A percentile compares a stretch with the other conserved stretches of the same genome.
Evolutionary conservation across 2,329 filamentous ascomycete species (phyloP).

Genomic region (Fusarium torulosum): DNA sequence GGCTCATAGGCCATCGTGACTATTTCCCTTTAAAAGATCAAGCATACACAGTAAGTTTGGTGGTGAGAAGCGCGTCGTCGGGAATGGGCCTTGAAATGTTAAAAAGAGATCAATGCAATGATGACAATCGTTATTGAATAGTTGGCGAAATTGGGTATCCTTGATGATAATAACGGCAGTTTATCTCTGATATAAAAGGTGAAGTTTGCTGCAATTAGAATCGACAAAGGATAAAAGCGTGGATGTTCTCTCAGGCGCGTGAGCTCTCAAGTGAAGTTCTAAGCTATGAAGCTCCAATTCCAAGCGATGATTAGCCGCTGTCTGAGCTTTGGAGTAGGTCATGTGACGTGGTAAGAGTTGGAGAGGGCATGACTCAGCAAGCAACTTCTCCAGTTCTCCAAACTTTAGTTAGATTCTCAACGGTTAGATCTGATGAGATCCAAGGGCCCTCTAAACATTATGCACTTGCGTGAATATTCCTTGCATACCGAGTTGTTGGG

Average conservation of each 20-base stretch:
- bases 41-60: constrained; percentile 43
- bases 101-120: constrained; percentile 7
- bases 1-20: constrained; percentile 66
- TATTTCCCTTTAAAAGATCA: constrained; percentile 39
- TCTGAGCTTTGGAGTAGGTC: constrained; percentile 13
- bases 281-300: constrained; percentile 22
- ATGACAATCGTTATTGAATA: neutral
- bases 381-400: neutral
- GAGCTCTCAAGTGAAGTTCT: constrained; percentile 37
- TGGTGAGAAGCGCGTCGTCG: constrained; percentile 40
- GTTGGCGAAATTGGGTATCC: neutral
- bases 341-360: constrained; percentile 10
- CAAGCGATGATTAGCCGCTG: constrained; percentile 42
- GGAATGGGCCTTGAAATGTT: constrained; percentile 26
- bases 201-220: neutral
- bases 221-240: constrained; percentile 28
- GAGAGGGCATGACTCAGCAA: constrained; percentile 31
- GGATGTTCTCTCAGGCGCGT: constrained; percentile 33
- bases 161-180: neutral
- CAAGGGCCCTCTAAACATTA: constrained; percentile 18
- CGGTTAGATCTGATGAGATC: constrained; percentile 39
- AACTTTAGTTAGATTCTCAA: constrained; percentile 33
- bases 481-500: constrained; percentile 41
- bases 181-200: neutral
- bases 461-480: constrained; percentile 11